Base-by-base conservation (phyloP, 176 grass and related monocot genomes). In the Oryza australiensis region DNA sequence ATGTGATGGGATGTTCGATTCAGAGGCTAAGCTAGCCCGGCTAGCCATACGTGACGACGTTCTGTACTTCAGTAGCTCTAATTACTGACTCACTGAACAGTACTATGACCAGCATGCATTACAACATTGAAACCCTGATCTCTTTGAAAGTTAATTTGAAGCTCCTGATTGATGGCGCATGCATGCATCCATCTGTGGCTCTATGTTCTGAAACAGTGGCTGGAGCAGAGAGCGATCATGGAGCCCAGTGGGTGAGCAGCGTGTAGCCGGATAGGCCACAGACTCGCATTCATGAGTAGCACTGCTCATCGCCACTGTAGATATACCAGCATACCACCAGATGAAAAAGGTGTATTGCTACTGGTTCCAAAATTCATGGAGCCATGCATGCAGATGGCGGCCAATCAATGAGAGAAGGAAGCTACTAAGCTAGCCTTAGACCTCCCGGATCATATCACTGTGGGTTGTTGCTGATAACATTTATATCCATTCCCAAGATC, bases 181-280 rank as follows among this genome's bases (percentile, higher is more conserved):
- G 68, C 79, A 82, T 64, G 80, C 55, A 24, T 24, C 37, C 37
- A 81, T 42, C 15, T 3, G 42, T 62, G 55, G 69, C 57, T 64
- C 69, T 51, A 48, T 45, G 48, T 24, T 68, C 65, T 24, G 30
- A 18, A 80, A 40, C 32, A 57, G 32, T 57, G 76, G 4, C 24
- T 40, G 9, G 16, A 66, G 76, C 66, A 55, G 30, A 20, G 48
- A 51, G 13, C 48, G 6, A 18, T 53, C 12, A 70, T 80, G 78
- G 65, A 70, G 67, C 67, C 79, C 66, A 60, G 37, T 34, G 22
- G 40, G 15, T 62, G 10, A 26, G 53, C 14, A 76, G 35, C 12
- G 60, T 76, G 34, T 59, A 60, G n/a, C n/a, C 9, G 55, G 55
- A 24, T 60, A 60, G 55, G 55, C 55, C n/a, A 55, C 51, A 60